Percentiles rank a stretch among this genome's conserved stretches.
phyloP scores from a whole-genome alignment of 345 rosid genomes.

The Jatropha curcas region DNA sequence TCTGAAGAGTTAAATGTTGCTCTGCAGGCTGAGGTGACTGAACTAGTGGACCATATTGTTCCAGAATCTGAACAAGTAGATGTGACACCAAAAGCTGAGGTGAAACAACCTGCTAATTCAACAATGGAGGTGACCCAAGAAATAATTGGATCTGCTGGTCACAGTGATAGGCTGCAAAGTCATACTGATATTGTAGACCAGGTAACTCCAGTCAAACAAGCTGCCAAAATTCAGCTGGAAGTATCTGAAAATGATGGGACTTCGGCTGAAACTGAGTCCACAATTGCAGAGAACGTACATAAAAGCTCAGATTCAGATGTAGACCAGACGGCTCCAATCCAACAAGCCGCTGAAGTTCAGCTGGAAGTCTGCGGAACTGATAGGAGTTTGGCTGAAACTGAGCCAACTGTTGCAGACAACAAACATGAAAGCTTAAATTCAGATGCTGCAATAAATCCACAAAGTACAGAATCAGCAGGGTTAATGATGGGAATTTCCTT shows the following conservation, averaged over 20 bases:
- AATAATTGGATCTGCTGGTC: not conserved
- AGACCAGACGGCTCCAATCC: slow-evolving; percentile 9
- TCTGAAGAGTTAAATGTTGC: slow-evolving; percentile 15
- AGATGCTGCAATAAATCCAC: slow-evolving; percentile 20
- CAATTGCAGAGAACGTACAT: slow-evolving; percentile 3
- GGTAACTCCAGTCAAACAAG: not conserved
- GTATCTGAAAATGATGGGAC: not conserved
- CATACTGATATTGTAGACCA: slow-evolving; percentile 1
- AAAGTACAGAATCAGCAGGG: slow-evolving; percentile 8
- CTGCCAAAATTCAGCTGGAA: slow-evolving; percentile 18
- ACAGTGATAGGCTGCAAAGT: not conserved
- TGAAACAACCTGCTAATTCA: not conserved
- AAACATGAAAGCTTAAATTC: slow-evolving; percentile 6
- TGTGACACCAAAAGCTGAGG: slow-evolving; percentile 8
- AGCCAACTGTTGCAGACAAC: slow-evolving; percentile 12
- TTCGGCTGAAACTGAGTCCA: slow-evolving; percentile 8
- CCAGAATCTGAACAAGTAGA: slow-evolving; percentile 22
- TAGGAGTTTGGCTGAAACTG: slow-evolving; percentile 1
- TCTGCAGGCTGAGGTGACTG: slow-evolving; percentile 9
- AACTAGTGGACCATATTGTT: slow-evolving; percentile 15
- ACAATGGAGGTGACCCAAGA: not conserved
- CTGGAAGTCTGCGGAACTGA: slow-evolving; percentile 10
- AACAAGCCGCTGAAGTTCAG: slow-evolving; percentile 18
- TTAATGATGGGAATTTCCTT: slow-evolving; percentile 26
- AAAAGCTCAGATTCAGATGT: slow-evolving; percentile 18